Base-by-base conservation (phyloP, 495 filamentous ascomycete genomes). In the Penicillium ochrochloron region DNA sequence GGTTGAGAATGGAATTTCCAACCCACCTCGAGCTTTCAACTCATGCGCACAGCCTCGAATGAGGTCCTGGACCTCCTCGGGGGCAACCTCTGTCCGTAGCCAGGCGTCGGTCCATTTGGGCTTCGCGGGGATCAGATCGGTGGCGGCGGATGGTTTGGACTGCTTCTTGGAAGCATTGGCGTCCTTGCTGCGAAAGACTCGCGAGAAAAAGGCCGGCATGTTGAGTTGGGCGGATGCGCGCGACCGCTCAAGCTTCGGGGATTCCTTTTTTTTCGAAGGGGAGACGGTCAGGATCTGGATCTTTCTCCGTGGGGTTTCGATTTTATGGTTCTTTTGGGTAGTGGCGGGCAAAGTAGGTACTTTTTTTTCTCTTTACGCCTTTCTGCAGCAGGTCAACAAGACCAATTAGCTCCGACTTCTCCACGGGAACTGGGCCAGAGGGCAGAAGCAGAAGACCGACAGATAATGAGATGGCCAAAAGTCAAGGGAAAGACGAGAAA, bases 1-100 rank as follows among this genome's bases (percentile, higher is more conserved):
- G 69, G 69, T 68, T 68, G 54, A 23, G 59, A 69, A 68, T 25
- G 55, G 34, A 66, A 64, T 56, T 61, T 19, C 23, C 29, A n/a
- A 80, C 87, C 75, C 86, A 97, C 95, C 95, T 92, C 93, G 86
- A 63, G 90, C 88, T 81, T 98, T 99, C 75, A 98, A 83, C 79
- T 99, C 95, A 57, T 87, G 85, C 21, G 93, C 94, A 78, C 93
- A 98, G 54, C 86, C 89, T 68, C 86, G 82, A 25, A 99, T 78
- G 61, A 99, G 81, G 65, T 95, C 92, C 68, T 94, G 90, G 34
- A 99, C 88, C 76, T 99, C 96, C 65, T 94, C 92, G 7, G 94
- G 91, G 50, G 91, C 88, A 62, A 99, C 89, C 56, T 92, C 87
- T 62, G 88, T 94, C 69, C 94, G 88, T 61, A 86, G 83, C 89